These are phyloP conservation scores for Nothopassalora personata DNA, from an alignment of 2,329 filamentous ascomycete genomes.

Conservation along the genomic window DNA sequence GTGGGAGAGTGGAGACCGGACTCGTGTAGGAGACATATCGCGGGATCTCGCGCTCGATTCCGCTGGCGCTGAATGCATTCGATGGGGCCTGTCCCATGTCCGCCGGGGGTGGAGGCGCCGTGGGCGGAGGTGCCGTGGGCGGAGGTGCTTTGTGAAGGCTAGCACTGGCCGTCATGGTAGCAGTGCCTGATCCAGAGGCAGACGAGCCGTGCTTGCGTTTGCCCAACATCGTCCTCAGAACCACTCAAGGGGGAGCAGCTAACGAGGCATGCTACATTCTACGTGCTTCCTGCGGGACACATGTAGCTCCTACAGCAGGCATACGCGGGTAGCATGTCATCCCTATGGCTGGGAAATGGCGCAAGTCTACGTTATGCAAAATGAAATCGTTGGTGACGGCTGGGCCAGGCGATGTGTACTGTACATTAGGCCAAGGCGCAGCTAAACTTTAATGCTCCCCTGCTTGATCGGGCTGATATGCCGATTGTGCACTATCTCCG, in stretches of 20 bases:
- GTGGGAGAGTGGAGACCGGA: constrained; percentile 15
- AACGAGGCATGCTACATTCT: background rate
- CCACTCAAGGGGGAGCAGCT: background rate
- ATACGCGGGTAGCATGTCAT: background rate
- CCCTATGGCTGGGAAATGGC: background rate
- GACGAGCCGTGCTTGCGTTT: constrained; percentile 1
- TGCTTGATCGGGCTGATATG: background rate
- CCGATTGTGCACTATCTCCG: background rate
- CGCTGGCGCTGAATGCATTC: constrained; percentile 3
- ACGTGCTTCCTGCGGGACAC: background rate
- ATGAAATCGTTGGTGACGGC: background rate
- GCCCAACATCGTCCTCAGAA: constrained; percentile 2
- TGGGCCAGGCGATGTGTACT: background rate
- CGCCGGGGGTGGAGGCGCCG: background rate
- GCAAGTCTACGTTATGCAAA: background rate
- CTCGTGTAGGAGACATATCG: constrained; percentile 27
- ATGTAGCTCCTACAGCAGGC: background rate
- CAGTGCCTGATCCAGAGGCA: background rate
- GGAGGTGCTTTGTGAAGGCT: too few species aligned
- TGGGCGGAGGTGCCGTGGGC: too few species aligned
- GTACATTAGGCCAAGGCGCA: background rate
- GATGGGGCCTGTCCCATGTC: constrained; percentile 7
- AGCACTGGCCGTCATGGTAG: background rate
- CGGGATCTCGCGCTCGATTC: constrained; percentile 18
- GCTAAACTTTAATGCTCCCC: background rate